Percentiles rank a stretch among this genome's conserved stretches.
phyloP scores from a whole-genome alignment of 768 basidiomycete genomes.

The Exidia glandulosa region DNA sequence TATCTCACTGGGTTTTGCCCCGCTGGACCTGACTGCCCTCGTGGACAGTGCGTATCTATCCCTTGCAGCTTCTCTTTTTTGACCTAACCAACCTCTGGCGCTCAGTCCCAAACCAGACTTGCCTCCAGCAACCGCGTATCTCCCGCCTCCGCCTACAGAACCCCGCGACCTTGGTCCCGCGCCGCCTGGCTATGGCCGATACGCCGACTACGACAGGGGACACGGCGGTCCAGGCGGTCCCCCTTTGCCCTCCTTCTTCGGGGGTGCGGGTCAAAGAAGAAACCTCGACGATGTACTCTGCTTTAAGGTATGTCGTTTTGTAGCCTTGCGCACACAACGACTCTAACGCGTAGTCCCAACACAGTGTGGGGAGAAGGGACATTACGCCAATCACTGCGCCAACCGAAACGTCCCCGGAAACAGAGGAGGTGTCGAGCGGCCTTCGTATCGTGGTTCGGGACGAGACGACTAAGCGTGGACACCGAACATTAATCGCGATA shows the following conservation, averaged over 20 bases:
- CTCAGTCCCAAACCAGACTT: conserved; percentile 66
- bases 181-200: conserved; percentile 85
- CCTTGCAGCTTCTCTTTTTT: conserved; percentile 6
- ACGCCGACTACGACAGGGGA: conserved; percentile 60
- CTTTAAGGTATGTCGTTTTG: conserved; percentile 53
- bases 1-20: conserved; percentile 94
- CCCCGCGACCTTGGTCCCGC: conserved; percentile 78
- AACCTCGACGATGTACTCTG: conserved; percentile 79
- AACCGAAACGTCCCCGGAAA: conserved; percentile 33
- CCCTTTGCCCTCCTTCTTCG: conserved; percentile 7
- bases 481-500: not conserved
- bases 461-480: not conserved
- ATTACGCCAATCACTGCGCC: conserved; percentile 90
- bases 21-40: conserved; percentile 73
- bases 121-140: conserved; percentile 63
- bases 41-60: conserved; percentile 81
- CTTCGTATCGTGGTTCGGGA: not conserved
- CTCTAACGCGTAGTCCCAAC: conserved; percentile 5
- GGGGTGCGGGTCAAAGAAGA: conserved; percentile 38
- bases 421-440: not conserved
- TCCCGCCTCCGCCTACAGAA: conserved; percentile 63
- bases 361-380: conserved; percentile 91
- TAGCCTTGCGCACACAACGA: too few species aligned
- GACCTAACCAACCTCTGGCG: conserved; percentile 3
- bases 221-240: conserved; percentile 23